Base-by-base conservation (phyloP, 78 protist genomes). In the Cavenderia fasciculata region DNA sequence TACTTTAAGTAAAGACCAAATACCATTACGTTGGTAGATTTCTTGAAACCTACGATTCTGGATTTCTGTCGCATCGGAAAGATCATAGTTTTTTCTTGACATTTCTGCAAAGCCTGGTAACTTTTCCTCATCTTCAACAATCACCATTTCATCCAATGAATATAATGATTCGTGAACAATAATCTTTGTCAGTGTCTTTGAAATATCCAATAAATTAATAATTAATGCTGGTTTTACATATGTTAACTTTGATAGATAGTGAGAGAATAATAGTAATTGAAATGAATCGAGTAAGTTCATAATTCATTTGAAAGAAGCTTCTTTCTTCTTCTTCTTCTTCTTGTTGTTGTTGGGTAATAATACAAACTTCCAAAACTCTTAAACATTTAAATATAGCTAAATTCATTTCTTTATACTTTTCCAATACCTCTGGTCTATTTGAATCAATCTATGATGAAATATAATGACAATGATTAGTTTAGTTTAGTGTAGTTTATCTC, bases 141-240 rank as follows among this genome's bases (percentile, higher is more conserved):
- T 27, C 2, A 79, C 41, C 72, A 79, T 31, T 21, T 79, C 89
- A 31, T 79, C 89, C 49, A 79, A 56, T 54, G 89, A 79, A 43
- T 79, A 66, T 19, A 79, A 43, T 43, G 89, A 43, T 36, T 47
- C 16, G 25, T 69, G 62, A 27, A 79, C 41, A 16, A 77, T 16
- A 4, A 79, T 25, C n/a, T 38, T 56, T 36, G 62, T 57, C 7
- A 79, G 25, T 4, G 29, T 10, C 25, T 62, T 33, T 31, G 89
- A 65, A 46, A 79, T n/a, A 11, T n/a, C 7, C n/a, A 49, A 40
- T 51, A 79, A 43, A 68, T 79, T 79, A 2, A 59, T 68, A 27
- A 79, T 68, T 43, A 79, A 68, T 31, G 70, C 89, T 38, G 89
- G 89, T 31, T 79, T 79, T 21, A 79, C 47, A 54, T 61, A 79